Conservation (phyloP, 129 eudicot species). For the Helianthus tuberosus region DNA sequence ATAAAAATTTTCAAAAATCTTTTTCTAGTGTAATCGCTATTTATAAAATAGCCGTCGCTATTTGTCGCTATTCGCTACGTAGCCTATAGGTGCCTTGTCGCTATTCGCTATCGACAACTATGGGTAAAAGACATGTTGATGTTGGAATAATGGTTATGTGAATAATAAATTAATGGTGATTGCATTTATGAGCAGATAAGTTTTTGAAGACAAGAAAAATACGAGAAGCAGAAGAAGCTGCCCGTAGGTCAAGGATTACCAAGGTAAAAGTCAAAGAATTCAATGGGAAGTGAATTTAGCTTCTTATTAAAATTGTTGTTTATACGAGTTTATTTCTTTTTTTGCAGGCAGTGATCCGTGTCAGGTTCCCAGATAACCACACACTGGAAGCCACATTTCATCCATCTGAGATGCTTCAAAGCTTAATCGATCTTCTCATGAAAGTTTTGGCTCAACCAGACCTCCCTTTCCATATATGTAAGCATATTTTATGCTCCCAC, state of each 20-base stretch:
- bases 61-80: no score
- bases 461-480: conserved; percentile 72
- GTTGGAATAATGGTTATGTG: not conserved
- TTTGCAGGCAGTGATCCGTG: conserved; percentile 77
- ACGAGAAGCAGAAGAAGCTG: conserved; percentile 89
- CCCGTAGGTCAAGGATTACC: conserved; percentile 74
- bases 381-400: conserved; percentile 82
- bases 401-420: conserved; percentile 82
- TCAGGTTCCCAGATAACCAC: conserved; percentile 79
- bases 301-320: not conserved
- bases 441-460: conserved; percentile 71
- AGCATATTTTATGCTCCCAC: conserved; percentile 28
- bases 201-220: conserved; percentile 73
- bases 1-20: no score
- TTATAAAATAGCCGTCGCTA: no score
- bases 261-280: conserved; percentile 45
- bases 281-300: not conserved
- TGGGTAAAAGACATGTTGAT: not conserved
- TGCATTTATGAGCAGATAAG: conserved; percentile 55
- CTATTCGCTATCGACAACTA: no score
- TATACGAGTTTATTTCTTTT: not conserved
- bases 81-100: no score
- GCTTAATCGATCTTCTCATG: conserved; percentile 65
- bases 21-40: no score
- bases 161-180: not conserved